phyloP scores from a whole-genome alignment of 192 early-diverging fungal genomes.

The Mortierella claussenii region DNA sequence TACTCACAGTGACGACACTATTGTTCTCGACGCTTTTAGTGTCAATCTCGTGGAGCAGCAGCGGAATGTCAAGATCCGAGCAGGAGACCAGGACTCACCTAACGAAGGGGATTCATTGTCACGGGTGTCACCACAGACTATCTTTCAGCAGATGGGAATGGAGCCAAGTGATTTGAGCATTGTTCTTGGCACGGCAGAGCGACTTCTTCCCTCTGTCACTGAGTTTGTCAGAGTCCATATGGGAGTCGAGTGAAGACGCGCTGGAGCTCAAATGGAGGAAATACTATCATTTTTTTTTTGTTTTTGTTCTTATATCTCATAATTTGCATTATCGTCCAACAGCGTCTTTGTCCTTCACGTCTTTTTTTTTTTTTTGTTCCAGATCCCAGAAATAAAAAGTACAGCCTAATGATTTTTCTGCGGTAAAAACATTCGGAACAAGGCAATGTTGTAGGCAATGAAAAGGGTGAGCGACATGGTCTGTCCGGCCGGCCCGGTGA shows the following conservation, averaged over 20 bases:
- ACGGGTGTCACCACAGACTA: slow-evolving; percentile 10
- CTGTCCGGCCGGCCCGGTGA: no score
- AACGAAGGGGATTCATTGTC: slow-evolving; percentile 13
- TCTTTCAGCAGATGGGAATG: slow-evolving; percentile 41
- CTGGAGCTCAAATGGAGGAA: no score
- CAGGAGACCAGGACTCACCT: neutral
- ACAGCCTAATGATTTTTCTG: no score
- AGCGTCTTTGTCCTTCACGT: no score
- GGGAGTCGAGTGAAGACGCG: slow-evolving; percentile 21
- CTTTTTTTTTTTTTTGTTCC: no score
- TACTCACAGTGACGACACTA: no score
- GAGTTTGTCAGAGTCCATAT: slow-evolving; percentile 52
- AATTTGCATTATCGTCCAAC: no score
- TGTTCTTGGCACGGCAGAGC: slow-evolving; percentile 59
- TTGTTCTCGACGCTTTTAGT: no score
- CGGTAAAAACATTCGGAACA: no score
- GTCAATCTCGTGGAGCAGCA: slow-evolving; percentile 28
- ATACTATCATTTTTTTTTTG: slow-evolving; percentile 7
- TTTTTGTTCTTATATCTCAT: neutral
- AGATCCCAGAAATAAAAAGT: no score
- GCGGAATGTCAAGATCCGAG: neutral
- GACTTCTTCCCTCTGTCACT: slow-evolving; percentile 56
- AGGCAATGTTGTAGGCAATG: no score
- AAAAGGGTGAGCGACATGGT: no score
- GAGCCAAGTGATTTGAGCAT: slow-evolving; percentile 55